Percentiles rank a stretch among this genome's conserved stretches.
These are phyloP conservation scores for Populus pruinosa DNA, from an alignment of 345 rosid species.

Conservation along the genomic window DNA sequence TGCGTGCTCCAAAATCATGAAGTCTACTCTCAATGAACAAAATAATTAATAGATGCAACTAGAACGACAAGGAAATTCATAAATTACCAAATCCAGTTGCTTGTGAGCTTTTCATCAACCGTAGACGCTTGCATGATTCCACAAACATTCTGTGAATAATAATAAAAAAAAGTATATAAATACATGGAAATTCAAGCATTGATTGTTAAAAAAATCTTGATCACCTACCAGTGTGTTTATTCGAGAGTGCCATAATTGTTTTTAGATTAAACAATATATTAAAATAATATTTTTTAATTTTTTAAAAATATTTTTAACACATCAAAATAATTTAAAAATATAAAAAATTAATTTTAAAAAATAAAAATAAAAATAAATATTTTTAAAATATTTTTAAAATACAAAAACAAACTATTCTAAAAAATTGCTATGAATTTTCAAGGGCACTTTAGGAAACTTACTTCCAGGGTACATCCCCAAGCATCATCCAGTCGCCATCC, in stretches of 20 bases:
- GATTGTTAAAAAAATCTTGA: background rate
- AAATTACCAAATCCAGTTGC: constrained; percentile 41
- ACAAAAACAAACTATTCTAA: background rate
- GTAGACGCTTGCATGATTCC: constrained; percentile 60
- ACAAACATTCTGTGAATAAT: constrained; percentile 49
- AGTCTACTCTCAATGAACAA: too few relatives aligned
- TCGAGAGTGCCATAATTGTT: too few relatives aligned
- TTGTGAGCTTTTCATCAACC: constrained; percentile 61
- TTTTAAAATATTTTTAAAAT: too few relatives aligned
- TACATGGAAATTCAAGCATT: background rate
- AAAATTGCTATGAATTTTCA: background rate
- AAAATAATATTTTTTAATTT: too few relatives aligned
- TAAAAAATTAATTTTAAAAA: background rate
- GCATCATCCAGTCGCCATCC: constrained; percentile 86
- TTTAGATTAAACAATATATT: accelerated
- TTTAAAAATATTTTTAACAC: too few relatives aligned
- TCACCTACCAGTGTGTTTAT: too few relatives aligned
- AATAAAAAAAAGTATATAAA: background rate
- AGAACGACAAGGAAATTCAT: background rate
- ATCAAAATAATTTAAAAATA: too few relatives aligned
- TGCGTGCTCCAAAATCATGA: too few relatives aligned
- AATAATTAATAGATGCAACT: too few relatives aligned
- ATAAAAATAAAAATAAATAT: too few relatives aligned
- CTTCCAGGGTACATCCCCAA: constrained; percentile 94
- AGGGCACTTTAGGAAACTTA: constrained; percentile 31